Base-by-base conservation (phyloP, 306 rosid genomes). In the Vicia sativa region DNA sequence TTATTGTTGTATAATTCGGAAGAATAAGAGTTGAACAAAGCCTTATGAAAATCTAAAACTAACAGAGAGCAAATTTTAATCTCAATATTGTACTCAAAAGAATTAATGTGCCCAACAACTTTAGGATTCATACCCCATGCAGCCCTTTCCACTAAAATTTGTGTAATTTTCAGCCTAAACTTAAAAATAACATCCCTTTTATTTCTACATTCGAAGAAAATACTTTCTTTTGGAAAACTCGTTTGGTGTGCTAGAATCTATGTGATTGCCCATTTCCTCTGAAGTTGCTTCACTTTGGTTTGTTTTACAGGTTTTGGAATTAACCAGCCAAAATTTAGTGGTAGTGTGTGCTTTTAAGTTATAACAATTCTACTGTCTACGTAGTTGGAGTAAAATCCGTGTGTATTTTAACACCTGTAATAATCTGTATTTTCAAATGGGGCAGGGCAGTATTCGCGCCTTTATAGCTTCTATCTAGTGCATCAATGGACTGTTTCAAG, bases 211-310 rank as follows among this genome's bases (percentile, higher is more conserved):
- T 28, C 3, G 28, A 42, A 42, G 21, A 29, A 35, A 37, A 42
- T 54, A 15, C 16, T 13, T 13, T 25, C 63, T 55, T 25, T n/a
- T 9, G 54, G 65, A 25, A 49, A 68, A 68, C 41, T 38, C 25
- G 53, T 14, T 54, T 1, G 12, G 28, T 54, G 53, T 54, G 41
- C 73, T 38, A 25, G 73, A 54, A 61, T 23, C 67, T 61, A 61
- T 34, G 21, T 19, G 7, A 15, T 39, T 18, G 34, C 34, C 16
- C 58, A 19, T 55, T 55, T 10, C 58, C 26, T 38, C 61, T 56
- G 21, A 19, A 42, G 44, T 21, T 11, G n/a, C 45, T 42, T 70
- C 67, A 60, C 16, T 10, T 19, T 28, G 57, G 19, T 23, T 68
- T 39, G 13, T 70, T 42, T 43, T 11, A 57, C 35, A 11, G 65